Conservation (phyloP, 179 eudicot species). For the Patellifolia procumbens region DNA sequence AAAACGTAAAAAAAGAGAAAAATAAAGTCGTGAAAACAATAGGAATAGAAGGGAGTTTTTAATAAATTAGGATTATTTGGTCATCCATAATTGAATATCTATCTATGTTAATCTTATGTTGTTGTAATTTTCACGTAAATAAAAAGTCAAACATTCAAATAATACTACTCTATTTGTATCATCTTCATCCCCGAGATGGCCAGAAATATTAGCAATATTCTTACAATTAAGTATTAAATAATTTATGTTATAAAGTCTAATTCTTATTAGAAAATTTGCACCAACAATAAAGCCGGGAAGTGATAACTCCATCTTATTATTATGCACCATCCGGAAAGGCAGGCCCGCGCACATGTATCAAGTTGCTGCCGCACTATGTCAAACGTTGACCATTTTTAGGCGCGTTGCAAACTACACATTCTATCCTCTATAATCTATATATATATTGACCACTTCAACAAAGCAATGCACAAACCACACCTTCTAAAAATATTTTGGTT, state of each 20-base stretch:
- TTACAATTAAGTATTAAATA: too few relatives aligned
- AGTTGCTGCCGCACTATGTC: conserved; percentile 14
- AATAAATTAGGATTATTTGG: too few relatives aligned
- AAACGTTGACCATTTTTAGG: conserved; percentile 29
- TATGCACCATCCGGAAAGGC: conserved; percentile 19
- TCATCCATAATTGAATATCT: too few relatives aligned
- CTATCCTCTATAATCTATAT: neutral
- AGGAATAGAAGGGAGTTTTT: too few relatives aligned
- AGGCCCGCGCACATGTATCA: conserved; percentile 5
- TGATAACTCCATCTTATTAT: conserved; percentile 12
- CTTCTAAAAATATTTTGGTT: neutral
- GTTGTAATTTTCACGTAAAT: too few relatives aligned
- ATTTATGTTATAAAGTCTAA: neutral
- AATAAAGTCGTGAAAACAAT: too few relatives aligned
- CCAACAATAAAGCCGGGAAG: conserved; percentile 16
- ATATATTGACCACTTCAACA: conserved; percentile 16
- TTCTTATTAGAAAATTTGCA: neutral
- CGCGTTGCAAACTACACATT: neutral
- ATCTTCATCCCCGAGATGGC: too few relatives aligned
- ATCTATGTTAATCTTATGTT: too few relatives aligned
- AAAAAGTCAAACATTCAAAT: too few relatives aligned
- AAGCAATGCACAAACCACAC: neutral
- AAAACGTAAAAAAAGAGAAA: too few relatives aligned
- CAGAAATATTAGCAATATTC: too few relatives aligned
- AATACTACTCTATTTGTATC: too few relatives aligned